These are phyloP conservation scores for Xerocomus brunneocitrinus DNA, from an alignment of 768 basidiomycete genomes.

Conservation along the genomic window DNA sequence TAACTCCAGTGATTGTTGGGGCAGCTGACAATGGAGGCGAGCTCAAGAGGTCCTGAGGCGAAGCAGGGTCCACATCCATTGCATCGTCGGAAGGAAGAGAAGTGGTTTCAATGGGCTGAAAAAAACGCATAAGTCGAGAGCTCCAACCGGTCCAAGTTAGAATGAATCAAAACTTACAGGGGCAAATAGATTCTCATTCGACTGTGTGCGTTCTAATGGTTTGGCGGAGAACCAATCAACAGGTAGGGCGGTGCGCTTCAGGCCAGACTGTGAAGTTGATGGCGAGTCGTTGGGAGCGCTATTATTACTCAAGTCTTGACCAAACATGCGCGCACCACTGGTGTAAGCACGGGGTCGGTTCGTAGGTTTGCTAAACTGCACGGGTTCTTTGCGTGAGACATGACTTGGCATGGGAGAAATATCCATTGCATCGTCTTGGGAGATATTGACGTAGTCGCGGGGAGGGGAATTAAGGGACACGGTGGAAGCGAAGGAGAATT, in stretches of 20 bases:
- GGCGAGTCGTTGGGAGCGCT: conserved; percentile 30
- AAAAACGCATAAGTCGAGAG: conserved; percentile 11
- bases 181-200: conserved; percentile 27
- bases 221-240: conserved; percentile 49
- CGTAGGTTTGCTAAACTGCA: conserved; percentile 27
- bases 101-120: conserved; percentile 33
- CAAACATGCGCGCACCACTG: conserved; percentile 63
- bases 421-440: conserved; percentile 68
- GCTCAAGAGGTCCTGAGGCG: conserved; percentile 37
- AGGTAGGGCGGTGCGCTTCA: conserved; percentile 62
- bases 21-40: conserved; percentile 45
- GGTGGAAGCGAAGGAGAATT: conserved; percentile 77
- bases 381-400: conserved; percentile 24
- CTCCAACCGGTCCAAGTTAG: background rate
- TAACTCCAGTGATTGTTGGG: conserved; percentile 50
- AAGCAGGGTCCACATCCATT: conserved; percentile 73
- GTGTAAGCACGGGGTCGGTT: conserved; percentile 64
- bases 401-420: conserved; percentile 63
- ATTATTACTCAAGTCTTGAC: conserved; percentile 67
- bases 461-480: conserved; percentile 77
- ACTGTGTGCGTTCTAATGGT: conserved; percentile 17
- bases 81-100: conserved; percentile 55
- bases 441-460: conserved; percentile 42
- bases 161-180: conserved; percentile 20
- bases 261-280: conserved; percentile 25